Percentiles rank a stretch among this genome's conserved stretches.
These are phyloP conservation scores for Neoascochyta sp. DNA, from an alignment of 2,329 filamentous ascomycete species.

Conservation along the genomic window DNA sequence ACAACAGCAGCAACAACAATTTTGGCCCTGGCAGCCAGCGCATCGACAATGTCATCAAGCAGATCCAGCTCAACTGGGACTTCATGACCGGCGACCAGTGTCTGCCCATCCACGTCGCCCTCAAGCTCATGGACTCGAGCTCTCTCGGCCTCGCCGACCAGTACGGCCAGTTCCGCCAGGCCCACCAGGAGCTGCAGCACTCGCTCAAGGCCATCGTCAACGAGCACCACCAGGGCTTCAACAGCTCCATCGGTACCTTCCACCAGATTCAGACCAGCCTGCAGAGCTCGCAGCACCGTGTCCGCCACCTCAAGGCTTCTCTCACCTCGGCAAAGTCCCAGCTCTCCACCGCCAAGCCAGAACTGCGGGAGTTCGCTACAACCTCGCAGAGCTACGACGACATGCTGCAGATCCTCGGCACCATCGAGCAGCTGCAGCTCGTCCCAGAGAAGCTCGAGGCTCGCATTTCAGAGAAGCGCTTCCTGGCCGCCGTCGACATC, in stretches of 20 bases:
- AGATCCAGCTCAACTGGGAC: conserved; percentile 86
- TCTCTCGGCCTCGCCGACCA: conserved; percentile 89
- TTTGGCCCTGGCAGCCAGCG: conserved; percentile 42
- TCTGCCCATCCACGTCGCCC: conserved; percentile 87
- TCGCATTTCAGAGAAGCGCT: conserved; percentile 92
- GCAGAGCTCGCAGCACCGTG: conserved; percentile 78
- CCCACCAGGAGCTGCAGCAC: conserved; percentile 83
- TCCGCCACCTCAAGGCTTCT: conserved; percentile 79
- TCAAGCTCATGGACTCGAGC: conserved; percentile 90
- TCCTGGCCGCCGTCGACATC: conserved; percentile 87
- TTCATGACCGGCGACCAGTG: conserved; percentile 87
- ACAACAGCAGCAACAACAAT: conserved; percentile 22
- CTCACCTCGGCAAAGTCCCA: conserved; percentile 75
- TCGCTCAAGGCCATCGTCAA: conserved; percentile 94
- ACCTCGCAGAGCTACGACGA: conserved; percentile 88
- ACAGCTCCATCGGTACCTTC: conserved; percentile 97
- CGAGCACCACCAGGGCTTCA: conserved; percentile 98
- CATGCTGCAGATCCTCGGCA: conserved; percentile 75
- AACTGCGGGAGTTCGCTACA: conserved; percentile 83
- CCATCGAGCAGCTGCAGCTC: conserved; percentile 81
- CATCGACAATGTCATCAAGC: conserved; percentile 63
- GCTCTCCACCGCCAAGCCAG: conserved; percentile 80
- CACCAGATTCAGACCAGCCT: conserved; percentile 98
- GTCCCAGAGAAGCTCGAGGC: conserved; percentile 92
- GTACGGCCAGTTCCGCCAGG: conserved; percentile 77